These are phyloP conservation scores for Dichotomopilus funicola DNA, from an alignment of 2,329 filamentous ascomycete genomes.

Conservation along the genomic window DNA sequence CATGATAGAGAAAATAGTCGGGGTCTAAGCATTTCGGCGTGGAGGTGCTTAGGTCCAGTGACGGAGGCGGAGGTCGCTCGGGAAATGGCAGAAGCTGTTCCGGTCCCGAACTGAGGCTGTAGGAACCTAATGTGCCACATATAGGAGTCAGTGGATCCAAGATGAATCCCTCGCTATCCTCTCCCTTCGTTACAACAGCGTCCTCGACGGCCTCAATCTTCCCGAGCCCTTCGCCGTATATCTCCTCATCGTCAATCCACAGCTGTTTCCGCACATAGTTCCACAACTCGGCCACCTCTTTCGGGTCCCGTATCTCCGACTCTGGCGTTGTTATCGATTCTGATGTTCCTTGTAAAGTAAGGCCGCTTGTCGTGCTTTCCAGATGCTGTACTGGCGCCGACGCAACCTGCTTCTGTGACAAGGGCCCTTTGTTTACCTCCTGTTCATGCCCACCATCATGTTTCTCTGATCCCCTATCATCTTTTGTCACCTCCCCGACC, in stretches of 20 bases:
- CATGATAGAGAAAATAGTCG: neutral
- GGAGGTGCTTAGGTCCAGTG: neutral
- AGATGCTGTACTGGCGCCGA: neutral
- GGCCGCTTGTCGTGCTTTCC: neutral
- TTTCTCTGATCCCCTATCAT: neutral
- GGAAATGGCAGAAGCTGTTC: neutral
- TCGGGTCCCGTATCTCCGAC: neutral
- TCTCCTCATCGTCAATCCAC: conserved; percentile 18
- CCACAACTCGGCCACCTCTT: conserved; percentile 15
- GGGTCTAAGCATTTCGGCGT: neutral
- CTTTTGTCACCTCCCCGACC: neutral
- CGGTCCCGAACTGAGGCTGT: too few species aligned
- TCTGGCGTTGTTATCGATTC: neutral
- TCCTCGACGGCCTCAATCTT: neutral
- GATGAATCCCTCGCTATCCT: neutral
- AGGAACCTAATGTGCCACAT: too few species aligned
- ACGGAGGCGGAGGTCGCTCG: neutral
- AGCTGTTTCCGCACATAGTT: conserved; percentile 10
- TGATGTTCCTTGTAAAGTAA: neutral
- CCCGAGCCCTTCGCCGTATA: neutral
- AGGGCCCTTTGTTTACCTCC: neutral
- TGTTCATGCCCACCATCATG: neutral
- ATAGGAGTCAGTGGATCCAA: neutral
- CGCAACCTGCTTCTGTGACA: neutral
- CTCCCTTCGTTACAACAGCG: neutral